These are phyloP conservation scores for Elsinoe batatas DNA, from an alignment of 2,329 filamentous ascomycete species.

Conservation along the genomic window DNA sequence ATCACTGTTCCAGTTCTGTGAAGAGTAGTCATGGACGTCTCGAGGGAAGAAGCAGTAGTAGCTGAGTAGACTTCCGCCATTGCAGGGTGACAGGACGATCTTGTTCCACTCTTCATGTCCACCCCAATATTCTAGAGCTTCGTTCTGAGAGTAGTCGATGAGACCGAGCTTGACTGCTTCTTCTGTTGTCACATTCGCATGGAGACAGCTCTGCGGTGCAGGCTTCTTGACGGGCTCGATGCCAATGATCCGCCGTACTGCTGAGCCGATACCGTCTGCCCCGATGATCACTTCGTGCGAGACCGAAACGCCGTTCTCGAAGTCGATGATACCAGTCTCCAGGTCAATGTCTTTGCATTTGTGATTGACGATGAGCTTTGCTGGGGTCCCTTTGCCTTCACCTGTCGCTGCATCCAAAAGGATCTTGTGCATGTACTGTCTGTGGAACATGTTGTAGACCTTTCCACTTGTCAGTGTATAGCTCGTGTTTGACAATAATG, in stretches of 20 bases:
- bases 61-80: slow-evolving; percentile 53
- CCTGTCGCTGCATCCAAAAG: slow-evolving; percentile 50
- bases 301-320: slow-evolving; percentile 42
- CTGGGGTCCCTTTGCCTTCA: slow-evolving; percentile 45
- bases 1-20: slow-evolving; percentile 50
- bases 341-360: slow-evolving; percentile 40
- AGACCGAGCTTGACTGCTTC: slow-evolving; percentile 52
- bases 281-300: slow-evolving; percentile 53
- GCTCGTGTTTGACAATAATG: neutral
- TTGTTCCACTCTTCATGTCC: slow-evolving; percentile 58
- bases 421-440: slow-evolving; percentile 60
- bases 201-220: slow-evolving; percentile 43
- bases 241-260: slow-evolving; percentile 54
- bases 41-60: slow-evolving; percentile 63
- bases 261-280: slow-evolving; percentile 58
- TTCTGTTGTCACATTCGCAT: slow-evolving; percentile 53
- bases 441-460: slow-evolving; percentile 58
- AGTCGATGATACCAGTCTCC: slow-evolving; percentile 35
- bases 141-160: slow-evolving; percentile 51
- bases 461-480: neutral
- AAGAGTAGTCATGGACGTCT: slow-evolving; percentile 49
- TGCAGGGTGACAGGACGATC: slow-evolving; percentile 61
- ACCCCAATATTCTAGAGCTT: slow-evolving; percentile 60
- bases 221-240: slow-evolving; percentile 44
- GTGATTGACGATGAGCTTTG: slow-evolving; percentile 48